Evolutionary conservation across 257 asterid species (phyloP).

Genomic region (Gentiana straminea): DNA sequence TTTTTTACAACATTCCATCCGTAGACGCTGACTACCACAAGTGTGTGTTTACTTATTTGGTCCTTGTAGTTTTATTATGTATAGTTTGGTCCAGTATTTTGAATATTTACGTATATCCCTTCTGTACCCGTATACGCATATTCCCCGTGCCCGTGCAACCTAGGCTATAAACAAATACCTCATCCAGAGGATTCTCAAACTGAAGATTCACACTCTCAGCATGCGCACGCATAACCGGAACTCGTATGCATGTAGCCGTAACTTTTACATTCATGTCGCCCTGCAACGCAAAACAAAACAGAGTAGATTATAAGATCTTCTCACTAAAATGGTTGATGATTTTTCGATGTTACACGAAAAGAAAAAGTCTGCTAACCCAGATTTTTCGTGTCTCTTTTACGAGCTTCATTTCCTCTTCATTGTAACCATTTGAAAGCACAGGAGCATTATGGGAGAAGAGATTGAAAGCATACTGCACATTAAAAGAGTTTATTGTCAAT

Average conservation of each 20-base stretch:
- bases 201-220: slow-evolving; percentile 97
- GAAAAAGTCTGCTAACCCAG: slow-evolving; percentile 44
- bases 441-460: slow-evolving; percentile 97
- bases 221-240: slow-evolving; percentile 98
- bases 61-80: no score
- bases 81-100: no score
- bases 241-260: slow-evolving; percentile 93
- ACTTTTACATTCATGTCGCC: slow-evolving; percentile 61
- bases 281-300: slow-evolving; percentile 24
- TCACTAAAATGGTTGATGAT: not conserved
- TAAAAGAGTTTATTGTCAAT: not conserved
- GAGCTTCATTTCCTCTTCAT: slow-evolving; percentile 96
- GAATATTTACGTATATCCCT: no score
- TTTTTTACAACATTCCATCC: no score
- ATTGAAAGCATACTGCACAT: slow-evolving; percentile 88
- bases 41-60: no score
- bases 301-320: not conserved
- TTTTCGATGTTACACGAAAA: not conserved
- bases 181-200: slow-evolving; percentile 78
- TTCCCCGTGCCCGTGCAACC: no score
- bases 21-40: no score
- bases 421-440: slow-evolving; percentile 79
- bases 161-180: slow-evolving; percentile 29
- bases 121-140: no score
- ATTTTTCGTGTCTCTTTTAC: slow-evolving; percentile 92